phyloP scores from a whole-genome alignment of 371 early-diverging fungal species.

The Mycotypha africana region DNA sequence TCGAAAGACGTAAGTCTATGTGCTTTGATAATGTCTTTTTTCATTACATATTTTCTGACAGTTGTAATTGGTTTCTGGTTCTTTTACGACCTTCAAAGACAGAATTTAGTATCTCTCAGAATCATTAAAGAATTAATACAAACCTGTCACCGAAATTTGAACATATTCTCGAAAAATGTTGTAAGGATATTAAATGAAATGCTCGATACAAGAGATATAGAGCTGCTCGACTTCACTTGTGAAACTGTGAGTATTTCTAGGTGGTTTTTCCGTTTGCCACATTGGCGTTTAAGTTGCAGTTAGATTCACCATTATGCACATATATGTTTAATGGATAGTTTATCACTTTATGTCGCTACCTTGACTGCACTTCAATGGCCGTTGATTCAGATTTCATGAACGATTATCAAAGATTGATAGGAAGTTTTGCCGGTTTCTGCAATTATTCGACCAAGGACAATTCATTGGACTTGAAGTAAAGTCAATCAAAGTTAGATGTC shows the following conservation, averaged over 20 bases:
- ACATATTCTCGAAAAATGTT: slow-evolving; percentile 72
- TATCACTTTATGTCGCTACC: slow-evolving; percentile 58
- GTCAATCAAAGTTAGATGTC: too few relatives aligned
- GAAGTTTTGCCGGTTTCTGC: slow-evolving; percentile 54
- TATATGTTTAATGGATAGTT: slow-evolving; percentile 43
- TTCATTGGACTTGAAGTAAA: slow-evolving; percentile 19
- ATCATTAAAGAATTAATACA: slow-evolving; percentile 70
- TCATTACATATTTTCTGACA: too few relatives aligned
- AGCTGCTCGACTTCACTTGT: slow-evolving; percentile 47
- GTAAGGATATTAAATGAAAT: slow-evolving; percentile 48
- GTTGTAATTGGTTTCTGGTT: not conserved
- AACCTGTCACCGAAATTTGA: slow-evolving; percentile 69
- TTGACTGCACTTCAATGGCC: slow-evolving; percentile 60
- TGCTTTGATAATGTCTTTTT: too few relatives aligned
- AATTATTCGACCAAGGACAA: slow-evolving; percentile 37
- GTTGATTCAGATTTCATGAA: slow-evolving; percentile 61
- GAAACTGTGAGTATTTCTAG: slow-evolving; percentile 37
- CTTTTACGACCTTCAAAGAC: slow-evolving; percentile 14
- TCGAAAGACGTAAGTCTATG: slow-evolving; percentile 46
- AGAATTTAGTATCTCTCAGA: slow-evolving; percentile 47
- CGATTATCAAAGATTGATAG: slow-evolving; percentile 45
- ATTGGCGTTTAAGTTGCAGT: too few relatives aligned
- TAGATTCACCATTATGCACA: not conserved
- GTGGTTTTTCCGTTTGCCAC: too few relatives aligned
- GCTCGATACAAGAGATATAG: slow-evolving; percentile 49